Conservation (phyloP, 306 rosid genomes). For the Medicago ruthenica region DNA sequence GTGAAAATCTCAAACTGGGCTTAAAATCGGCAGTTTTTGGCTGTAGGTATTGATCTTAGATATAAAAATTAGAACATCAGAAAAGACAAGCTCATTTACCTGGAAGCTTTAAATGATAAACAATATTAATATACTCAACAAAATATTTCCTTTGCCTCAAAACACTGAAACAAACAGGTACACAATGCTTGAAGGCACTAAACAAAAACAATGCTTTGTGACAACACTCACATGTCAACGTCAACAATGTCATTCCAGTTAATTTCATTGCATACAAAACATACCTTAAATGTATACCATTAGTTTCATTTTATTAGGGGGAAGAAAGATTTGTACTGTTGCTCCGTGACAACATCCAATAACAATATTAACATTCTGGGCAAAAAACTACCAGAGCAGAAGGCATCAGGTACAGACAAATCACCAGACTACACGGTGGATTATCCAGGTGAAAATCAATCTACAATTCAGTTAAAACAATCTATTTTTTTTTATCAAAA, state of each 20-base stretch:
- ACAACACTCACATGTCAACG: no score
- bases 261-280: neutral
- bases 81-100: no score
- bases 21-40: no score
- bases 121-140: no score
- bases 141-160: no score
- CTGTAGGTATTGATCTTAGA: no score
- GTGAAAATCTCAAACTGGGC: no score
- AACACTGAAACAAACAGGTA: no score
- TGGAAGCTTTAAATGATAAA: no score
- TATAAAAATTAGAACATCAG: no score
- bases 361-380: neutral
- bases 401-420: constrained; percentile 2
- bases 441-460: constrained; percentile 12
- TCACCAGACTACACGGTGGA: neutral
- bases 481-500: neutral
- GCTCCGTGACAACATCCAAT: neutral
- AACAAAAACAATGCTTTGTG: no score
- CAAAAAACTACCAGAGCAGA: constrained; percentile 27
- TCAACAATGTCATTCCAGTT: neutral
- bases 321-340: neutral
- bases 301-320: neutral
- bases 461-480: constrained; percentile 13
- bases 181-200: no score
- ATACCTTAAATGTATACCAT: neutral